These are phyloP conservation scores for Lepiota venenata DNA, from an alignment of 768 basidiomycete species.

Conservation along the genomic window DNA sequence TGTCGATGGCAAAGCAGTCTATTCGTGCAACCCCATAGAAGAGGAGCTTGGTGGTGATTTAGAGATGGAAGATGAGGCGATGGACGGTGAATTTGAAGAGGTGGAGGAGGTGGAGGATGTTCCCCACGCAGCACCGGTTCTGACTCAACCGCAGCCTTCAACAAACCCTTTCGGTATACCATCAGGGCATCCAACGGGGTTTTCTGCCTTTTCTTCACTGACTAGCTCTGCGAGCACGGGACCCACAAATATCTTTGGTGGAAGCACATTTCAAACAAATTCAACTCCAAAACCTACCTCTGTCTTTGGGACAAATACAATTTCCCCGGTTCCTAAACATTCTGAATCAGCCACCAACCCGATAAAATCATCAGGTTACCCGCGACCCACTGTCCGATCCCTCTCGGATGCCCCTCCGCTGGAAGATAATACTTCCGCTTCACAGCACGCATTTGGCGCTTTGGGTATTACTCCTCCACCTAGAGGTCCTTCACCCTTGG, in stretches of 20 bases:
- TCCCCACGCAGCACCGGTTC: not conserved
- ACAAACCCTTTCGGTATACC: not conserved
- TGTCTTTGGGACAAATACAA: constrained; percentile 19
- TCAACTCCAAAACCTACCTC: constrained; percentile 17
- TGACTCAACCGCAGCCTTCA: not conserved
- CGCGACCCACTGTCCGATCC: not conserved
- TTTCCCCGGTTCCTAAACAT: constrained; percentile 18
- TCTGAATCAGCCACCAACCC: constrained; percentile 12
- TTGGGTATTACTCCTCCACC: too few relatives aligned
- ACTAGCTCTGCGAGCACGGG: constrained; percentile 18
- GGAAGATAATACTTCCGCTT: not conserved
- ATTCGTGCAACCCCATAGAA: constrained; percentile 13
- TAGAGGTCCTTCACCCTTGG: too few relatives aligned
- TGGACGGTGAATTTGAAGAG: constrained; percentile 19
- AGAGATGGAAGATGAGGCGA: constrained; percentile 21
- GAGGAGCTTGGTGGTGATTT: constrained; percentile 21
- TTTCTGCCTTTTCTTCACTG: constrained; percentile 16
- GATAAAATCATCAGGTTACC: not conserved
- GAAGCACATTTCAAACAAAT: constrained; percentile 30
- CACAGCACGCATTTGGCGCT: not conserved
- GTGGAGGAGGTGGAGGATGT: constrained; percentile 19
- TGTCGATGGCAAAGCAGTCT: constrained; percentile 57
- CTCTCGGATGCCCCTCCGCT: not conserved
- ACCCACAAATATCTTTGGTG: constrained; percentile 35
- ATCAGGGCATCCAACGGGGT: constrained; percentile 6